Percentiles rank a stretch among this genome's conserved stretches.
These are phyloP conservation scores for Microglena sp. DNA, from an alignment of 139 green algal genomes.

Conservation along the genomic window DNA sequence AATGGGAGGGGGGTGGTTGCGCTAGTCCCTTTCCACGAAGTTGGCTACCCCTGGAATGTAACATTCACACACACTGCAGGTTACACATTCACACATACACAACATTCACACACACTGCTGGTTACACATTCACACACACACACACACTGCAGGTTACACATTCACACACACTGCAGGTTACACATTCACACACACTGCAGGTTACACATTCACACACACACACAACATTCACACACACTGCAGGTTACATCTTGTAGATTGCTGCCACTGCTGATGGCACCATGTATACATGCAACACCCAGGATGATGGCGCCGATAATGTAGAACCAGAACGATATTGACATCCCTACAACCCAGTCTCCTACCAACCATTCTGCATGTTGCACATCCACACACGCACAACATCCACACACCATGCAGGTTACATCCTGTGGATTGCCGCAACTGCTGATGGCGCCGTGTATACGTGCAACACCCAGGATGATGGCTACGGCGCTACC, in stretches of 20 bases:
- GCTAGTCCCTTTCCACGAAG: too few species aligned
- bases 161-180: neutral
- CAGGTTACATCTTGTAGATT: constrained; percentile 44
- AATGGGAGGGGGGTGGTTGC: too few species aligned
- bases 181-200: neutral
- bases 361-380: constrained; percentile 4
- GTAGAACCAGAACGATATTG: constrained; percentile 7
- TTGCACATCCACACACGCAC: too few species aligned
- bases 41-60: too few species aligned
- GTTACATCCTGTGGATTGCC: constrained; percentile 41
- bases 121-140: neutral
- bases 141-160: neutral
- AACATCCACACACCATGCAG: too few species aligned
- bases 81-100: too few species aligned
- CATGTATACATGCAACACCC: constrained; percentile 41
- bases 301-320: too few species aligned
- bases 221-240: constrained; percentile 1
- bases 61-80: too few species aligned
- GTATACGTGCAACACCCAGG: constrained; percentile 41
- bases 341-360: neutral
- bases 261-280: constrained; percentile 29
- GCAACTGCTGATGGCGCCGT: constrained; percentile 30
- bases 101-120: neutral
- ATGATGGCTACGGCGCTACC: constrained; percentile 42
- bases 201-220: neutral